A percentile compares a stretch with the other conserved stretches of the same genome.
These are phyloP conservation scores for Liquidambar formosana DNA, from an alignment of 164 flowering plant genomes.

Conservation along the genomic window DNA sequence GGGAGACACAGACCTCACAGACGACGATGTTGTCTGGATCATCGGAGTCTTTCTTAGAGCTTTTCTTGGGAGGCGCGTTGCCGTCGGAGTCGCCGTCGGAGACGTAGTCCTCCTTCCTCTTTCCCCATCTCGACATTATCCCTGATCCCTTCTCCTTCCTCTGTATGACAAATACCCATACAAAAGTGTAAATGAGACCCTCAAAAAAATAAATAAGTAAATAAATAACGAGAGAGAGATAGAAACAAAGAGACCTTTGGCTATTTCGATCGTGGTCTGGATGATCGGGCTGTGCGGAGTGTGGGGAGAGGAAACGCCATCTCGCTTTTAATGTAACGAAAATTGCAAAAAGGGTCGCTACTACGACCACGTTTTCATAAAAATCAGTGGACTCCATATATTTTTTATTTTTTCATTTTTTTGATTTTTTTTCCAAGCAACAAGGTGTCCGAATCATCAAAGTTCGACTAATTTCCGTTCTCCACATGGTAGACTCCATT, in stretches of 20 bases:
- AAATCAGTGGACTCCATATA: too few species aligned
- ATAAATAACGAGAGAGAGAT: neutral
- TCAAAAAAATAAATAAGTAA: neutral
- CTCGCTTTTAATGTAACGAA: too few species aligned
- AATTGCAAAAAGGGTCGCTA: too few species aligned
- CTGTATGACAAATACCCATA: neutral
- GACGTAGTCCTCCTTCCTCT: conserved; percentile 39
- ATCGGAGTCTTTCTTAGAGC: conserved; percentile 28
- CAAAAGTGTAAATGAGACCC: neutral
- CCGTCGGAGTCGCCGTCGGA: conserved; percentile 36
- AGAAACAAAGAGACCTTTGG: neutral
- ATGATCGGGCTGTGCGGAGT: too few species aligned
- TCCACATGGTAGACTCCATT: too few species aligned
- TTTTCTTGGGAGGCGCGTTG: conserved; percentile 38
- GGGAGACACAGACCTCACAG: conserved; percentile 55
- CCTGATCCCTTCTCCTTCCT: neutral
- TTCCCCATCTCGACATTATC: conserved; percentile 58
- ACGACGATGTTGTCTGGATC: conserved; percentile 49
- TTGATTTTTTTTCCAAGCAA: too few species aligned
- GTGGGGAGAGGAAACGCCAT: too few species aligned
- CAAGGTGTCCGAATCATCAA: too few species aligned
- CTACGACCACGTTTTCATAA: too few species aligned
- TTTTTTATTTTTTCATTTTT: too few species aligned
- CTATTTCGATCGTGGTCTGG: too few species aligned
- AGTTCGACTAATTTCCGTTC: too few species aligned